Conservation (phyloP, 352 stramenopile species). For the Globisporangium takayamanum region DNA sequence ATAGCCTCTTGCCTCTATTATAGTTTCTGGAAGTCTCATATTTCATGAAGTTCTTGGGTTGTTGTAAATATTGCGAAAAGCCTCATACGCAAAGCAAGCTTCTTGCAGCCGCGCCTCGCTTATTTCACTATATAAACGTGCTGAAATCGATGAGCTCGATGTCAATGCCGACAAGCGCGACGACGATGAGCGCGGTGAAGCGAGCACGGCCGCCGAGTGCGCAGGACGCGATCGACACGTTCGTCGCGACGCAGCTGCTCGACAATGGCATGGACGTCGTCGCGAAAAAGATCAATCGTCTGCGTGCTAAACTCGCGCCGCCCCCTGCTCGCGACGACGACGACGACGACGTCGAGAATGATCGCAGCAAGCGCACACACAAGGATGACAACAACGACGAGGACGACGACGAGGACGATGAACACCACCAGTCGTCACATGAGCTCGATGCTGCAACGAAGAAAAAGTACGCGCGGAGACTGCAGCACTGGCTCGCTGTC, state of each 20-base stretch:
- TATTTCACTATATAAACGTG: neutral
- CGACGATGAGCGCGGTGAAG: neutral
- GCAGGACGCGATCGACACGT: constrained; percentile 53
- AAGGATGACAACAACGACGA: no score
- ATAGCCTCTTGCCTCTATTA: no score
- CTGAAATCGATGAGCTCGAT: no score
- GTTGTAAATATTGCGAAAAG: no score
- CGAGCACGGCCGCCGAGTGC: constrained; percentile 14
- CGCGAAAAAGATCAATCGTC: constrained; percentile 54
- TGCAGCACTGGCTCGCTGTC: constrained; percentile 59
- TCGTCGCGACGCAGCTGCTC: constrained; percentile 70
- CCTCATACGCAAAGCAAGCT: no score
- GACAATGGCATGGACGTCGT: constrained; percentile 76
- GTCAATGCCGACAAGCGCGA: neutral
- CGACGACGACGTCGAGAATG: constrained; percentile 17
- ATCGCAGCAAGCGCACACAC: neutral
- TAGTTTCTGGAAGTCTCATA: no score
- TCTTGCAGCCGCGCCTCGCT: neutral
- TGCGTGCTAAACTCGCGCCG: constrained; percentile 46
- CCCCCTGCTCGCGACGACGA: constrained; percentile 4
- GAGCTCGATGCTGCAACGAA: constrained; percentile 12
- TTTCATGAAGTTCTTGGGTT: no score
- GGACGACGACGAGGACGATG: neutral
- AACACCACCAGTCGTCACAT: neutral
- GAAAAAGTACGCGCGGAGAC: constrained; percentile 41